phyloP scores from a whole-genome alignment of 2,329 filamentous ascomycete species.

The Mycosphaerella arachidis region DNA sequence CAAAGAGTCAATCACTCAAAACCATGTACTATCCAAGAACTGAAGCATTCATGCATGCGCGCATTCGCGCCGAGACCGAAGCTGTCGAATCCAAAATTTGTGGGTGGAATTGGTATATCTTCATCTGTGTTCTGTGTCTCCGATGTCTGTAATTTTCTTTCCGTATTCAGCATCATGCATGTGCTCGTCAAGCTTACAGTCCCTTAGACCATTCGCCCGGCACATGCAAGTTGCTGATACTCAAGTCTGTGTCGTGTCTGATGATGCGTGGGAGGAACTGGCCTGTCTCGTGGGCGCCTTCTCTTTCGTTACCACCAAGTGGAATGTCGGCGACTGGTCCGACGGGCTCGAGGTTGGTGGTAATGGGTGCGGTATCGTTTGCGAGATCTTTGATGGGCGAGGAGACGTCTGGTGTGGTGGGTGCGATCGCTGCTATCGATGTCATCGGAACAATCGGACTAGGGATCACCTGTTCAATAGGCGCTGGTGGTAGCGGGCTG shows the following conservation, averaged over 20 bases:
- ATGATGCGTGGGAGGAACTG: constrained; percentile 48
- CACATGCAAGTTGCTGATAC: constrained; percentile 62
- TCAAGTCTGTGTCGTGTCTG: constrained; percentile 45
- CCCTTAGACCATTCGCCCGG: constrained; percentile 55
- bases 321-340: constrained; percentile 5
- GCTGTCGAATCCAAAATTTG: neutral
- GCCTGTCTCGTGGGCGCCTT: constrained; percentile 33
- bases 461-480: neutral
- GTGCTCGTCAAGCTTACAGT: neutral
- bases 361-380: neutral
- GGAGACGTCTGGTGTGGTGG: neutral
- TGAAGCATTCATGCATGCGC: neutral
- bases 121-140: neutral
- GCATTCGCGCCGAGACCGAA: neutral
- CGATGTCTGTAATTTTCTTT: neutral
- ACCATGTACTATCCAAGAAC: neutral
- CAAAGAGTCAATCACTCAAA: neutral
- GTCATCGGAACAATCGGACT: neutral
- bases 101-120: neutral
- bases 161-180: neutral
- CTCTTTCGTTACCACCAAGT: constrained; percentile 32
- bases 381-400: neutral
- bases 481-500: neutral
- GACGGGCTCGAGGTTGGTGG: neutral
- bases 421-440: neutral